phyloP scores from a whole-genome alignment of 805 yeast species.

The Myxozyma neglecta region DNA sequence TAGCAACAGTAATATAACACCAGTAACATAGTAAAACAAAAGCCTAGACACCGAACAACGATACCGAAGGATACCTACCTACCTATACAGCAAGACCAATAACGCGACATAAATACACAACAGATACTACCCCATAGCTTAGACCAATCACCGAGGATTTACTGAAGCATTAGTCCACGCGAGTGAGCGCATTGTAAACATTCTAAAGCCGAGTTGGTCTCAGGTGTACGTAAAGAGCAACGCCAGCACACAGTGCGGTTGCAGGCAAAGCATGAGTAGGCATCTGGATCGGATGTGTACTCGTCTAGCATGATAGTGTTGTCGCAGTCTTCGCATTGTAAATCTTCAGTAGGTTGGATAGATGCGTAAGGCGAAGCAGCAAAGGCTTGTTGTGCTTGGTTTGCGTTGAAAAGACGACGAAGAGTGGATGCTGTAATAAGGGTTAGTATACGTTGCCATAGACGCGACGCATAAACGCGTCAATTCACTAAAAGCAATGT shows the following conservation, averaged over 20 bases:
- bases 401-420: constrained; percentile 3
- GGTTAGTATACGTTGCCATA: neutral
- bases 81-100: neutral
- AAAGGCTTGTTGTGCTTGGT: constrained; percentile 6
- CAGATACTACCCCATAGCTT: neutral
- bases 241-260: constrained; percentile 31
- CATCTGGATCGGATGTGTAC: constrained; percentile 24
- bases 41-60: neutral
- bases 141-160: neutral
- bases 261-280: constrained; percentile 27
- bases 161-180: constrained; percentile 7
- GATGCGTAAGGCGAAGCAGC: neutral
- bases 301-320: constrained; percentile 26
- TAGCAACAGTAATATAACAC: neutral
- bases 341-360: constrained; percentile 4
- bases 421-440: constrained; percentile 11
- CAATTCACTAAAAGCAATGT: too few species aligned
- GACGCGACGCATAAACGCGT: neutral
- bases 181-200: constrained; percentile 29
- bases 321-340: constrained; percentile 31
- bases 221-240: constrained; percentile 26
- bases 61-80: neutral
- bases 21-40: neutral
- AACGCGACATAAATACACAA: neutral
- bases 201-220: constrained; percentile 18